Evolutionary conservation across 2,329 filamentous ascomycete species (phyloP), one percentile per base, ranked within the genome.

Genomic region (Hymenoscyphus repandus): DNA sequence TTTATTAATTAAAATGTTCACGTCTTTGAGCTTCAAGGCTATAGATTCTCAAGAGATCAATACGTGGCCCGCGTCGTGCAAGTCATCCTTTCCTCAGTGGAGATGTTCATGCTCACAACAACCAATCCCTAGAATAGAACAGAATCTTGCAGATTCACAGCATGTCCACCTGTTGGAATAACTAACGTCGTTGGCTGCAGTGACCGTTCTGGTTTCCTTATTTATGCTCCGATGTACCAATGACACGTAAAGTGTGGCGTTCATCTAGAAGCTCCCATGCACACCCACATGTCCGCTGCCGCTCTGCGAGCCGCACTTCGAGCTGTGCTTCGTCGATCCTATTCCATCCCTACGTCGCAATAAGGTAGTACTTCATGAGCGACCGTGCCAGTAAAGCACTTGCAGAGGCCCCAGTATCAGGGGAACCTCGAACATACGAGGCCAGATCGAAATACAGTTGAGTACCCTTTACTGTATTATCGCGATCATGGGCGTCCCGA

Each of bases 381-480:
- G 34, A 37, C 15, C 34, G 34, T 11, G 34, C 34, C 10, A 37
- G 34, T 11, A 13, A 17, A 37, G 34, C 4, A 3, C 10, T 37
- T 37, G 15, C 15, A 37, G 34, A 37, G 15, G 3, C 12, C 34
- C 5, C 12, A 5, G 4, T 37, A 9, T 9, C 34, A 37, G 34
- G 34, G 10, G 42, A 33, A 34, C 42, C 49, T 47, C 27, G 34
- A 53, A 49, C 38, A 53, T 52, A 45, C 22, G 30, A 44, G 30
- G 17, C 41, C 15, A 44, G 10, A 40, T 40, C 37, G 17, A 40
- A 40, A 50, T 41, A 51, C 33, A 49, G 51, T 11, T 39, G 50
- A 11, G 59, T 64, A 34, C 56, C 62, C 53, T 52, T 64, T 61
- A 27, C 53, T 67, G 22, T 48, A 58, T 49, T 33, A 59, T 47